Base-by-base conservation (phyloP, 2,329 filamentous ascomycete species). In the Beauveria rudraprayagi region DNA sequence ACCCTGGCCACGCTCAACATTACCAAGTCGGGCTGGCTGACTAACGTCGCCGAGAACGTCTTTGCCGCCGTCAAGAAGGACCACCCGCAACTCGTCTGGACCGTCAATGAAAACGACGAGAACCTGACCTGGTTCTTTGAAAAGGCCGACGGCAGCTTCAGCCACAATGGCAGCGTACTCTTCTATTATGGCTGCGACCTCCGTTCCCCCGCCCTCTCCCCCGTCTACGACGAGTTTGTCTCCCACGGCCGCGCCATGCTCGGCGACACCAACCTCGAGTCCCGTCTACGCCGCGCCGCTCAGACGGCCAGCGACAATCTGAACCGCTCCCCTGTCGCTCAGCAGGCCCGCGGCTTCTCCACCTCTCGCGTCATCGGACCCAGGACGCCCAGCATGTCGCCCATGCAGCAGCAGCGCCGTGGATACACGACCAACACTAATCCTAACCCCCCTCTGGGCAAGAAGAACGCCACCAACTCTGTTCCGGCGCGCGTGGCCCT, bases 121-220 rank as follows among this genome's bases (percentile, higher is more conserved):
- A 97, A 97, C 73, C 80, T 97, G 68, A 92, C 91, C 11, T 97
- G 93, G 94, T 97, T 97, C 80, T 95, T 96, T 67, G 92, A 96
- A 76, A 96, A 96, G 81, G 89, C 93, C 10, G 92, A 97, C 67
- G 93, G 94, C 61, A 96, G 91, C 75, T 83, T 97, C 68, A 91
- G 89, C 64, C 86, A 87, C 61, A 86, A 91, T 67, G 91, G 91
- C 62, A 91, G 92, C 70, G 91, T 97, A 44, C 87, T 97, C 70
- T 97, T 97, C 81, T 97, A 93, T 90, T 96, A 95, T 73, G 92
- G 92, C 57, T 85, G 94, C 62, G 89, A 94, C 66, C 87, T 86
- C 60, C 86, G 88, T 37, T 86, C 91, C 56, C 90, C 96, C 72
- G 67, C 67, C 22, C 88, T 97, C 24, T 86, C 88, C 67, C 83